A percentile compares a stretch with the other conserved stretches of the same genome.
Conservation (phyloP, 2,329 filamentous ascomycete species). For the Balansia obtecta region DNA sequence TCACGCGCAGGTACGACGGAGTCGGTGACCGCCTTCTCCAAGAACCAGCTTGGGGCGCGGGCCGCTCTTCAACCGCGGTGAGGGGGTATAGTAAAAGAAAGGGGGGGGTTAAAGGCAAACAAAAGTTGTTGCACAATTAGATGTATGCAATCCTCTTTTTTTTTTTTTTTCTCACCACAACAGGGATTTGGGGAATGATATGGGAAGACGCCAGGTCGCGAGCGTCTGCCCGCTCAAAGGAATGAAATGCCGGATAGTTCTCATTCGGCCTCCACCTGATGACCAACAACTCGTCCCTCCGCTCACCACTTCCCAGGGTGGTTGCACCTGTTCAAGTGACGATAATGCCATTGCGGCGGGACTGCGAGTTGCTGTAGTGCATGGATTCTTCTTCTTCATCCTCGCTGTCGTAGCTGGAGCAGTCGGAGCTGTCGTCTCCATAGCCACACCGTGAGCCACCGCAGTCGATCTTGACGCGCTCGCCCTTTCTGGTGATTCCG, state of each 20-base stretch:
- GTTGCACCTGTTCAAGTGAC: constrained; percentile 27
- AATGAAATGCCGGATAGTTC: constrained; percentile 23
- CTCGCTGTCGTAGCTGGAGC: constrained; percentile 53
- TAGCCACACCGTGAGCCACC: constrained; percentile 81
- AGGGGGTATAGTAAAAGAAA: constrained; percentile 12
- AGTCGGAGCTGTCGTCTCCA: constrained; percentile 55
- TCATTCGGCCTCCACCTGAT: constrained; percentile 11
- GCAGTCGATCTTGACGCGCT: constrained; percentile 93
- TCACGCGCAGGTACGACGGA: constrained; percentile 12
- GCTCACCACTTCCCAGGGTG: not conserved
- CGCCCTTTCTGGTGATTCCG: constrained; percentile 86
- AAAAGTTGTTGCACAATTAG: not conserved
- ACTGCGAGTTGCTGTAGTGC: constrained; percentile 35
- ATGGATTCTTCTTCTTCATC: constrained; percentile 41
- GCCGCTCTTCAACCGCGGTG: constrained; percentile 16
- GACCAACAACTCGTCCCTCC: constrained; percentile 1
- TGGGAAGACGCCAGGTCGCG: constrained; percentile 17
- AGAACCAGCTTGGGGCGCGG: constrained; percentile 33
- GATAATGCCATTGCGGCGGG: constrained; percentile 54
- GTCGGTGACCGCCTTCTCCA: constrained; percentile 14
- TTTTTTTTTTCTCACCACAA: constrained; percentile 10
- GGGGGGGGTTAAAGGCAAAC: too few relatives aligned
- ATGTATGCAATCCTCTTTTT: not conserved
- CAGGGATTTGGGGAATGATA: constrained; percentile 16
- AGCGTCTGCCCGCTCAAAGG: constrained; percentile 16